Percentiles rank a stretch among this genome's conserved stretches.
Conservation (phyloP, 202 grass and related monocot genomes). For the Bolboschoenoplectus hybrid region DNA sequence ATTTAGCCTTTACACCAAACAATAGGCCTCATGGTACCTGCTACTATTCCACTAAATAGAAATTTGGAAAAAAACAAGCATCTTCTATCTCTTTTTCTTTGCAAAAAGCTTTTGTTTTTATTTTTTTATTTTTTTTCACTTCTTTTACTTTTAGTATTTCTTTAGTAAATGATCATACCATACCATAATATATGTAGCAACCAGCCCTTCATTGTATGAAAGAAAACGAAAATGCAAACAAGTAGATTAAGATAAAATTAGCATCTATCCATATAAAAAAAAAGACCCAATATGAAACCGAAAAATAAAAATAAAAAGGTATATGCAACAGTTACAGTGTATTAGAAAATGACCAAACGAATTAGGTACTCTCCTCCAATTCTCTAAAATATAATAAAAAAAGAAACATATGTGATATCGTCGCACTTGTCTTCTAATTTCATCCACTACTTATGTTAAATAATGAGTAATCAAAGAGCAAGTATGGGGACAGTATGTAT, state of each 20-base stretch:
- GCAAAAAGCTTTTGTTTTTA: too few relatives aligned
- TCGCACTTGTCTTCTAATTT: too few relatives aligned
- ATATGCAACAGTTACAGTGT: too few relatives aligned
- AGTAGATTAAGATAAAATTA: not conserved
- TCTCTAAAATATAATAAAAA: too few relatives aligned
- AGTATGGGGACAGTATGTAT: too few relatives aligned
- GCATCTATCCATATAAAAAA: not conserved
- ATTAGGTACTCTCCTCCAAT: too few relatives aligned
- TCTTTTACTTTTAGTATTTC: not conserved
- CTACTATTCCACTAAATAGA: not conserved
- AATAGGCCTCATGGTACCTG: conserved; percentile 71
- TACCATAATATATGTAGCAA: not conserved
- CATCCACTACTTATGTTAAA: too few relatives aligned
- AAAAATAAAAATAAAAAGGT: not conserved
- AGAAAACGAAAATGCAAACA: not conserved
- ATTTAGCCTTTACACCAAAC: conserved; percentile 49
- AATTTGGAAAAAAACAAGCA: too few relatives aligned
- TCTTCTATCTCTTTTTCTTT: too few relatives aligned
- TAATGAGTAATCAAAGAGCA: too few relatives aligned
- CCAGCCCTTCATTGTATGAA: not conserved
- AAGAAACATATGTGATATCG: too few relatives aligned
- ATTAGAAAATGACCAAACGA: too few relatives aligned
- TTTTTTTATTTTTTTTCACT: not conserved
- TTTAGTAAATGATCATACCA: not conserved
- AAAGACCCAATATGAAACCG: not conserved